A percentile compares a stretch with the other conserved stretches of the same genome.
Conservation (phyloP, 148 eudicot species). For the Mesembryanthemum crystallinum region DNA sequence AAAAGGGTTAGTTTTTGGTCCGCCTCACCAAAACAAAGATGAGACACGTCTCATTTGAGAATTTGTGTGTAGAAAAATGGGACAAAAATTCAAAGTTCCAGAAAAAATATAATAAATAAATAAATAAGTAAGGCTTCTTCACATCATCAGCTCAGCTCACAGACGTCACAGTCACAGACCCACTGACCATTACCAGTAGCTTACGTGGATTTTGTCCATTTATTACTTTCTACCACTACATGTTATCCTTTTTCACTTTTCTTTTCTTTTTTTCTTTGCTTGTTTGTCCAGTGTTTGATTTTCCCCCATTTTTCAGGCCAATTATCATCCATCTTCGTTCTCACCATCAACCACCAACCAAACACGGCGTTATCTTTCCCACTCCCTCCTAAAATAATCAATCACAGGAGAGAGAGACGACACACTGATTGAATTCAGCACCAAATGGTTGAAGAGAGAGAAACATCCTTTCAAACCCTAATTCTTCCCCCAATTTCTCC, state of each 20-base stretch:
- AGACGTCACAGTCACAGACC: too few relatives aligned
- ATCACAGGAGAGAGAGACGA: not conserved
- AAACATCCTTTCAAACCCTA: not conserved
- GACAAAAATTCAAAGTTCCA: too few relatives aligned
- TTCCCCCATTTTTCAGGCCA: slow-evolving; percentile 1
- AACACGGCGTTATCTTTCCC: slow-evolving; percentile 14
- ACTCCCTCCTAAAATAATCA: not conserved
- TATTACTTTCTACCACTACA: not conserved
- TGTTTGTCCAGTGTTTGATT: not conserved
- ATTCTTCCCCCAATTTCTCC: slow-evolving; percentile 14
- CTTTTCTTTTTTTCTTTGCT: not conserved
- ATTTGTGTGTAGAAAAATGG: too few relatives aligned
- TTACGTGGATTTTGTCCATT: slow-evolving; percentile 2
- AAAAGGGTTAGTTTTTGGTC: too few relatives aligned
- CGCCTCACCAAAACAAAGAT: too few relatives aligned
- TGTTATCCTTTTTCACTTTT: not conserved
- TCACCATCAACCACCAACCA: slow-evolving; percentile 23
- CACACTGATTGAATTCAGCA: not conserved
- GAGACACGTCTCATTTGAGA: too few relatives aligned
- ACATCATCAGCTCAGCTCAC: too few relatives aligned
- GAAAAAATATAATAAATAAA: too few relatives aligned
- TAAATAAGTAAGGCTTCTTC: too few relatives aligned
- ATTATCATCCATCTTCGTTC: not conserved
- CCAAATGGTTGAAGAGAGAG: slow-evolving; percentile 18
- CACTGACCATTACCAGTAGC: not conserved